A percentile compares a stretch with the other conserved stretches of the same genome.
Conservation (phyloP, 2,329 filamentous ascomycete species). For the Pseudogymnoascus sp. region DNA sequence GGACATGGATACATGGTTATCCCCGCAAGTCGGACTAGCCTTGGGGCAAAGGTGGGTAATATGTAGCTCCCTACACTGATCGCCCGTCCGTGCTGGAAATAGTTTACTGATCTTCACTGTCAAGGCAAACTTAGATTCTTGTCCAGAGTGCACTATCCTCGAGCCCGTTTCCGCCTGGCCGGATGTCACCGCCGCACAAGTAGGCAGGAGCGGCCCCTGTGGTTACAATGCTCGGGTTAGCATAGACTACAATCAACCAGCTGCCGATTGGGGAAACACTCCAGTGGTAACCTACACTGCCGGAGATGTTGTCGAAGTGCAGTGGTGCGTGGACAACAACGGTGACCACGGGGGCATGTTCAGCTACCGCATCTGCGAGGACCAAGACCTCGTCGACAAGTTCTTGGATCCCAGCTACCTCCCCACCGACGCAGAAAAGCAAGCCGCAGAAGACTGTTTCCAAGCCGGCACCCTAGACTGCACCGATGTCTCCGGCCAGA, state of each 20-base stretch:
- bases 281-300: constrained; percentile 39
- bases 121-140: constrained; percentile 42
- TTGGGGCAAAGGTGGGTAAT: constrained; percentile 35
- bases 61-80: neutral
- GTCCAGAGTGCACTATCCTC: constrained; percentile 48
- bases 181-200: constrained; percentile 37
- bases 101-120: neutral
- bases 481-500: constrained; percentile 43
- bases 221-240: constrained; percentile 47
- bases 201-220: constrained; percentile 43
- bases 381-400: constrained; percentile 44
- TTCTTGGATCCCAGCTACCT: constrained; percentile 41
- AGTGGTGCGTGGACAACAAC: constrained; percentile 51
- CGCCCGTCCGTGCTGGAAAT: neutral
- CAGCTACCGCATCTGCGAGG: constrained; percentile 45
- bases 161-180: constrained; percentile 47
- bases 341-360: constrained; percentile 53
- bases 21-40: constrained; percentile 38
- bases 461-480: constrained; percentile 40
- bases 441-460: constrained; percentile 48
- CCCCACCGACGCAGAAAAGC: constrained; percentile 45
- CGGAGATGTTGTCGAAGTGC: constrained; percentile 41
- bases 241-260: constrained; percentile 33
- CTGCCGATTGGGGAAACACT: constrained; percentile 31
- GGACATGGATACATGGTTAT: constrained; percentile 41